Conservation (phyloP, 345 rosid species). For the Crucihimalaya himalaica region DNA sequence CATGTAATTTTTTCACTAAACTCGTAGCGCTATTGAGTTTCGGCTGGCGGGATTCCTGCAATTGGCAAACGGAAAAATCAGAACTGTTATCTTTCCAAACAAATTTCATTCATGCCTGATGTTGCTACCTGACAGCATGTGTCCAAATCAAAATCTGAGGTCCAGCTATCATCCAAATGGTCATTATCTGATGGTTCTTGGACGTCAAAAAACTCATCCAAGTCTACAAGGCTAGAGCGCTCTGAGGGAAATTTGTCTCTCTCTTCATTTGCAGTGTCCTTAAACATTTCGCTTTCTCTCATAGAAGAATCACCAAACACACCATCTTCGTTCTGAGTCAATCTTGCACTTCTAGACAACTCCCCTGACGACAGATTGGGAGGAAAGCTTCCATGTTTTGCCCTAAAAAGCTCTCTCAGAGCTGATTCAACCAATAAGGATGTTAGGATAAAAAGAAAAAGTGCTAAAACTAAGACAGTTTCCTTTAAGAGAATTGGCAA, state of each 20-base stretch:
- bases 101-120: neutral
- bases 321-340: slow-evolving; percentile 46
- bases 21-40: slow-evolving; percentile 71
- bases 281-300: slow-evolving; percentile 42
- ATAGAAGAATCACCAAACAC: slow-evolving; percentile 39
- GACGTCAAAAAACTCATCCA: slow-evolving; percentile 94
- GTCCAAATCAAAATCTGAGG: slow-evolving; percentile 64
- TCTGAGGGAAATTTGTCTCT: slow-evolving; percentile 64
- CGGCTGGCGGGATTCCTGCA: slow-evolving; percentile 71
- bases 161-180: slow-evolving; percentile 59
- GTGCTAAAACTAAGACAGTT: neutral
- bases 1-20: slow-evolving; percentile 84
- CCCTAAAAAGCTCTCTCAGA: slow-evolving; percentile 73
- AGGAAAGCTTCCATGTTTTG: slow-evolving; percentile 62
- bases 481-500: slow-evolving; percentile 26
- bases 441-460: slow-evolving; percentile 13
- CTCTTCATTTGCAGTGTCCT: slow-evolving; percentile 53
- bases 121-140: slow-evolving; percentile 58
- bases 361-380: slow-evolving; percentile 74
- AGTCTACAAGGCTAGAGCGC: slow-evolving; percentile 74
- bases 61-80: slow-evolving; percentile 15
- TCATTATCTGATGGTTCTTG: slow-evolving; percentile 77
- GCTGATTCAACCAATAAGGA: slow-evolving; percentile 52
- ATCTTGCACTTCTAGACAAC: slow-evolving; percentile 47
- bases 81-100: slow-evolving; percentile 3